phyloP scores from a whole-genome alignment of 2,329 filamentous ascomycete species.

The Huntiella decipiens region DNA sequence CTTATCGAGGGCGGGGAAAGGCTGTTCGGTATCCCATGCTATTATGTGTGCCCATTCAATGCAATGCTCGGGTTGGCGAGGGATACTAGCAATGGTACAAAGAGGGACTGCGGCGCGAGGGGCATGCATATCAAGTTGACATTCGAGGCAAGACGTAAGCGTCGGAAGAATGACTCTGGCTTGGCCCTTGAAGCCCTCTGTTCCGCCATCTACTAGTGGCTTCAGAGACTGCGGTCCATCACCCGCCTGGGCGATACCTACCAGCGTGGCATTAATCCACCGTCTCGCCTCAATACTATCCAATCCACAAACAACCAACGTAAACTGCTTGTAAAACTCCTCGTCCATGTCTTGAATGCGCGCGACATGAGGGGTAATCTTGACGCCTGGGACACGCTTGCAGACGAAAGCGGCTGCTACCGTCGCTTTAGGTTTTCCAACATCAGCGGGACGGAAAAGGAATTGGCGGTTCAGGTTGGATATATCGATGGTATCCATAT shows the following conservation, averaged over 20 bases:
- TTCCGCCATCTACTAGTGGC: conserved; percentile 88
- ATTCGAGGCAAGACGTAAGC: conserved; percentile 91
- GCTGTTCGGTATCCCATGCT: conserved; percentile 77
- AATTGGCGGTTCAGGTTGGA: conserved; percentile 97
- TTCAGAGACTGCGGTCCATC: conserved; percentile 73
- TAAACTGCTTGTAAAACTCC: conserved; percentile 93
- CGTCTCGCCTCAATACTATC: conserved; percentile 95
- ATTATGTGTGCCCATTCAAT: conserved; percentile 98
- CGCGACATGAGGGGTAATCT: conserved; percentile 83
- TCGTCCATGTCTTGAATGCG: conserved; percentile 95
- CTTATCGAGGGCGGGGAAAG: conserved; percentile 73
- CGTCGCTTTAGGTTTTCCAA: conserved; percentile 84
- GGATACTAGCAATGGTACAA: conserved; percentile 90
- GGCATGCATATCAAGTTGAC: conserved; percentile 94
- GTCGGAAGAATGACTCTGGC: conserved; percentile 81
- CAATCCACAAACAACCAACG: conserved; percentile 78
- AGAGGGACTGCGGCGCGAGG: conserved; percentile 92
- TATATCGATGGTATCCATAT: conserved; percentile 99
- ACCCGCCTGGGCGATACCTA: conserved; percentile 64
- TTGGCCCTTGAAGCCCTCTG: conserved; percentile 96
- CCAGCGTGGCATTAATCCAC: conserved; percentile 92
- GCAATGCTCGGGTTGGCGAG: conserved; percentile 91
- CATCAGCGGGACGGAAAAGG: conserved; percentile 77
- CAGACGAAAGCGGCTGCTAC: conserved; percentile 85
- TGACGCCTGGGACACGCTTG: conserved; percentile 71